Conservation (phyloP, 257 asterid genomes). For the Parsonsia alboflavescens region DNA sequence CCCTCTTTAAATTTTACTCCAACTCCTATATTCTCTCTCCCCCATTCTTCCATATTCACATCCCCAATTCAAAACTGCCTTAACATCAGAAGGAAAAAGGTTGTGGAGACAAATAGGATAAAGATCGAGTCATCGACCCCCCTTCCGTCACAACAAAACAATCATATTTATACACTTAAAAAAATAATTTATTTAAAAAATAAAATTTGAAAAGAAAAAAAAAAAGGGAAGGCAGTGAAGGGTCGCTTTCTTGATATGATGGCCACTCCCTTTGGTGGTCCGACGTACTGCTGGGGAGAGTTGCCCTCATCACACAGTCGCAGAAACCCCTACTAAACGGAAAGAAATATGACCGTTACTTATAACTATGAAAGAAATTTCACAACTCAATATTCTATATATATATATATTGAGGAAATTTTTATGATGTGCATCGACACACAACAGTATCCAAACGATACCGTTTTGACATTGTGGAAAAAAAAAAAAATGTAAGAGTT, state of each 20-base stretch:
- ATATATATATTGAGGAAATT: no score
- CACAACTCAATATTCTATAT: constrained; percentile 4
- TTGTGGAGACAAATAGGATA: constrained; percentile 5
- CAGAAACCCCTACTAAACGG: constrained; percentile 19
- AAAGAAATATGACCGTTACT: constrained; percentile 26
- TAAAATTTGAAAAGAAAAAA: no score
- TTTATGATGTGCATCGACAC: no score
- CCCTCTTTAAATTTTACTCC: no score
- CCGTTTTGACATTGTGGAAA: no score
- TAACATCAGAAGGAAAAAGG: not conserved
- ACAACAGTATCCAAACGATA: no score
- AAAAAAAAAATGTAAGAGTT: no score
- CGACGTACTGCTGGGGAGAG: not conserved
- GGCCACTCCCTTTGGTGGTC: not conserved
- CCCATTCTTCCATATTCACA: no score
- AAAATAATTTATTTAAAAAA: no score
- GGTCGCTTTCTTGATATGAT: constrained; percentile 2
- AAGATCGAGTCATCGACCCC: constrained; percentile 1
- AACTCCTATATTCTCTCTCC: no score
- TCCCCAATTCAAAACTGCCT: not conserved
- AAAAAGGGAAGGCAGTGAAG: not conserved
- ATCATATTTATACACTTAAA: not conserved
- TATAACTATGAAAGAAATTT: not conserved
- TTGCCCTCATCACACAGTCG: not conserved
- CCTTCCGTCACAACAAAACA: not conserved